phyloP scores from a whole-genome alignment of 1,139 yeast species.

The Geotrichum phurueaensis region DNA sequence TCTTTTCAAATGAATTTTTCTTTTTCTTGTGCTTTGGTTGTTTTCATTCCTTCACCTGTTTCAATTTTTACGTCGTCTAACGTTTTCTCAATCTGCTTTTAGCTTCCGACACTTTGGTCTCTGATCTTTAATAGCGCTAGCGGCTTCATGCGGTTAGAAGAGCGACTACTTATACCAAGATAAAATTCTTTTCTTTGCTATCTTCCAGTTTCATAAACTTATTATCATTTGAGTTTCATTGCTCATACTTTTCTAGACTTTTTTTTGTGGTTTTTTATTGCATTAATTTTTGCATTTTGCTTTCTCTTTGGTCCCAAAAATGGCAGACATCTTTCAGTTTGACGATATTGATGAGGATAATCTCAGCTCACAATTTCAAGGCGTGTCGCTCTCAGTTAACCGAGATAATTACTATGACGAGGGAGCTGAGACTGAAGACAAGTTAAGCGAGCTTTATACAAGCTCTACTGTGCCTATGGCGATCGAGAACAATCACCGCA shows the following conservation, averaged over 20 bases:
- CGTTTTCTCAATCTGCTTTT: not conserved
- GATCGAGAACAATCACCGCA: constrained; percentile 15
- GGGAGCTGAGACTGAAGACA: constrained; percentile 19
- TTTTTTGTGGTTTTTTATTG: not conserved
- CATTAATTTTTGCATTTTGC: constrained; percentile 33
- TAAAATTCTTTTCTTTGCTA: not conserved
- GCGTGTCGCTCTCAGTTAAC: constrained; percentile 3
- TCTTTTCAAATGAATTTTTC: not conserved
- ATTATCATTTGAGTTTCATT: not conserved
- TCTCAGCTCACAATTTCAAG: constrained; percentile 3
- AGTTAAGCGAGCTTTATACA: constrained; percentile 18
- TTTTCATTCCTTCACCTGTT: not conserved
- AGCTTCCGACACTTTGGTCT: not conserved
- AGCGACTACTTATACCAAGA: not conserved
- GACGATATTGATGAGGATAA: constrained; percentile 15
- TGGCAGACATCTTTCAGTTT: constrained; percentile 23
- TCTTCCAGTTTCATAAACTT: not conserved
- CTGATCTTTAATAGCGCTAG: not conserved
- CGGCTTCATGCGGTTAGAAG: not conserved
- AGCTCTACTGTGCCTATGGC: constrained; percentile 14
- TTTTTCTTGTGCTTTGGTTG: not conserved
- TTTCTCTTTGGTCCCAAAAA: not conserved
- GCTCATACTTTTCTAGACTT: not conserved
- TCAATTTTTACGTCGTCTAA: not conserved
- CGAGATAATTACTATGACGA: constrained; percentile 11